Conservation (phyloP, 108 stramenopile species). For the Asterionellopsis glacialis region DNA sequence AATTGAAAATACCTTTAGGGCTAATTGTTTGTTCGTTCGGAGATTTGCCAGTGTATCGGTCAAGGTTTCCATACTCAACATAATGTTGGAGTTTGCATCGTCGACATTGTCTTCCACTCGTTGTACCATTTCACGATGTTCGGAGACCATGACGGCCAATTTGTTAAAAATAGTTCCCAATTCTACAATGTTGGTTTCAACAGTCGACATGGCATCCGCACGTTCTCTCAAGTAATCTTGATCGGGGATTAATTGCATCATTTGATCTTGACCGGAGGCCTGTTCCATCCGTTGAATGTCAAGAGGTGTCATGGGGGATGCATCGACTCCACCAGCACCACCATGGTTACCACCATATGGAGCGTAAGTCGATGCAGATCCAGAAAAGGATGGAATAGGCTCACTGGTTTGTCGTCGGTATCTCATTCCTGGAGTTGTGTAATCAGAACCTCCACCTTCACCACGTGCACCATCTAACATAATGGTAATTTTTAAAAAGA, state of each 20-base stretch:
- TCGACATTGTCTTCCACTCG: constrained; percentile 90
- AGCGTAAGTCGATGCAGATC: constrained; percentile 2
- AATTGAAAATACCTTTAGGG: constrained; percentile 67
- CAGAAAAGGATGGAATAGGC: constrained; percentile 2
- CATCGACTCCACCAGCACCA: constrained; percentile 15
- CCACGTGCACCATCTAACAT: constrained; percentile 12
- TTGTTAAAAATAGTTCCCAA: constrained; percentile 85
- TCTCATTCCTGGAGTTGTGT: constrained; percentile 4
- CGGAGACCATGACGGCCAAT: constrained; percentile 83
- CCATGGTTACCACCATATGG: constrained; percentile 16
- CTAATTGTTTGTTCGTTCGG: constrained; percentile 62
- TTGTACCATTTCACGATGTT: constrained; percentile 86
- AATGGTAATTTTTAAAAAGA: background rate
- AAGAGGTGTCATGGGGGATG: constrained; percentile 75
- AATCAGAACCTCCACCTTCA: background rate
- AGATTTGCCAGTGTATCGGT: constrained; percentile 77
- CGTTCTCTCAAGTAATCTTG: constrained; percentile 77
- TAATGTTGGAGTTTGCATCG: constrained; percentile 76
- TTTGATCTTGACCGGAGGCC: constrained; percentile 50
- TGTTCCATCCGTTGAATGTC: constrained; percentile 89
- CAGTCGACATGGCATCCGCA: constrained; percentile 82
- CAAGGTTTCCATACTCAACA: constrained; percentile 61
- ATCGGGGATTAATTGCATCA: constrained; percentile 84
- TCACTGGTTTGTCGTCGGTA: background rate
- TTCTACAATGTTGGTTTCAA: constrained; percentile 84